phyloP scores from a whole-genome alignment of 2,329 filamentous ascomycete species.

The Calonectria multiphialidica region DNA sequence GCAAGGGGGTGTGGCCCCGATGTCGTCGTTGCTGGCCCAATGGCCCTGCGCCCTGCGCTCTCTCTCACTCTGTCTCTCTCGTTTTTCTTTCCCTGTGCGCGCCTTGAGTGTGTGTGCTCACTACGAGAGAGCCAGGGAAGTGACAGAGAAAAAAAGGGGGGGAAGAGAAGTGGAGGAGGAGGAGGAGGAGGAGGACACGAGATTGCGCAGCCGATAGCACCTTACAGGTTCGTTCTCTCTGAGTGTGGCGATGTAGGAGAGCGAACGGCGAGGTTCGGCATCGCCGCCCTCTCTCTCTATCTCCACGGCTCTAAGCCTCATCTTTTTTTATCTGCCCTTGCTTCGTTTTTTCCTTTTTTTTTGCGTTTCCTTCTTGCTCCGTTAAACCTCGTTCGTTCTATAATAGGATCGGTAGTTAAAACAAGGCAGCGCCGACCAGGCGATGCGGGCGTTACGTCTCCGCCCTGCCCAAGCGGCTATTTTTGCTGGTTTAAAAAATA shows the following conservation, averaged over 20 bases:
- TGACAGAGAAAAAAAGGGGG: neutral
- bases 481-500: no score
- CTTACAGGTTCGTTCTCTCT: neutral
- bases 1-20: neutral
- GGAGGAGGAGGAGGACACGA: neutral
- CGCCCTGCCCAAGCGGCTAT: conserved; percentile 6
- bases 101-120: neutral
- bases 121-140: neutral
- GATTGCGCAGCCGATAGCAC: neutral
- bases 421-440: neutral
- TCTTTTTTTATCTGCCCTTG: neutral
- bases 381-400: no score
- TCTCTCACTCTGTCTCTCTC: neutral
- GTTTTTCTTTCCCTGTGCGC: neutral
- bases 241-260: neutral
- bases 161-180: neutral
- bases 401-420: neutral
- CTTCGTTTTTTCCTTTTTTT: neutral
- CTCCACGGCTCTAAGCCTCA: no score
- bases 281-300: neutral
- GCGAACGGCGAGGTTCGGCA: neutral
- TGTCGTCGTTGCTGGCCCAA: neutral
- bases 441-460: neutral
- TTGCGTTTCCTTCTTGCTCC: no score
- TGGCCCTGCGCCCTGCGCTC: neutral